Base-by-base conservation (phyloP, 177 flowering plant species). In the Vitis hybrid region DNA sequence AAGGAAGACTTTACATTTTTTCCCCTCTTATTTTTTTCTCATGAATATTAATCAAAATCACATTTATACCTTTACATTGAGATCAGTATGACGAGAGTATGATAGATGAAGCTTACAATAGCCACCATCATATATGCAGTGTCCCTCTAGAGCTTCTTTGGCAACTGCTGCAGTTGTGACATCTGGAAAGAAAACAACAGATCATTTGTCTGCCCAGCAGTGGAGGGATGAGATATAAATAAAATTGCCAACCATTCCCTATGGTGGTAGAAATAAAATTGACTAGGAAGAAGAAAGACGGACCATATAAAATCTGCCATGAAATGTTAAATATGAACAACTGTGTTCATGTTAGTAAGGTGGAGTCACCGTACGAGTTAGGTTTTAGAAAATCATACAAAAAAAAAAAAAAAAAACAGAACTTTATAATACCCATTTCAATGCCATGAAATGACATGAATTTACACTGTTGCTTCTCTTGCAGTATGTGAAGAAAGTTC, bases 21-120 rank as follows among this genome's bases (percentile, higher is more conserved):
- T 62, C 66, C 54, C 50, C 50, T 60, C 15, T 12, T 13, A 23
- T 63, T 78, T 72, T 58, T 74, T 52, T 70, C 30, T 63, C 70
- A 76, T 71, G 64, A 75, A 71, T 67, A 67, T 66, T 73, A 80
- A 79, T 72, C 63, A 76, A 79, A 80, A 81, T 59, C 79, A 79
- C 60, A 72, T 77, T 55, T 79, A 83, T 93, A 93, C 98, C 98
- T 93, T 91, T 70, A 93, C 89, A 89, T 84, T 91, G 85, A 93
- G 98, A 86, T 93, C 98, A 89, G 98, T 91, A 88, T 93, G 94
- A 88, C 94, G 98, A 89, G 98, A 93, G 91, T 88, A 91, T 87
- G 98, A 83, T 86, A 93, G 91, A 88, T 89, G 98, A 89, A 93
- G 98, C 98, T 93, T 93, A 89, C 97, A 91, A 77, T 87, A 93